These are phyloP conservation scores for Quercus tomentella DNA, from an alignment of 331 rosid genomes.

Conservation along the genomic window DNA sequence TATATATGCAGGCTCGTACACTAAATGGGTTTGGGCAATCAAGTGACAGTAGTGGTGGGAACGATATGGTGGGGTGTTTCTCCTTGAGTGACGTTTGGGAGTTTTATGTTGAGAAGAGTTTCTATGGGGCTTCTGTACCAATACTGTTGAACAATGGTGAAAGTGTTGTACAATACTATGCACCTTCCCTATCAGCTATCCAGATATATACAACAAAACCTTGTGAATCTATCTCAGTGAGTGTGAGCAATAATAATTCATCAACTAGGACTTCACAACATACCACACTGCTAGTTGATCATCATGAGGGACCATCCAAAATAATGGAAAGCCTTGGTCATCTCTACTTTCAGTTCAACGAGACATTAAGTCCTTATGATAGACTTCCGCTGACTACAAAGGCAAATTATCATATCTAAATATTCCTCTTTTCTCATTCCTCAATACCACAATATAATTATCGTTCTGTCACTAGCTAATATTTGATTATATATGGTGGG, in stretches of 20 bases:
- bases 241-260: background rate
- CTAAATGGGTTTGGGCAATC: background rate
- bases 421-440: background rate
- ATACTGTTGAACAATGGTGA: constrained; percentile 19
- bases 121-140: constrained; percentile 18
- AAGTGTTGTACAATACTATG: constrained; percentile 10
- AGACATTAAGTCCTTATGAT: constrained; percentile 13
- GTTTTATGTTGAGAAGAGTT: constrained; percentile 3
- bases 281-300: background rate
- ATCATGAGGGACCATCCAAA: background rate
- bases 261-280: constrained; percentile 4
- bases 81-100: constrained; percentile 8
- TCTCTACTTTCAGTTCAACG: constrained; percentile 21
- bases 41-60: background rate
- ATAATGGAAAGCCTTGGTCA: constrained; percentile 5
- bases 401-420: background rate
- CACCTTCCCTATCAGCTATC: constrained; percentile 29
- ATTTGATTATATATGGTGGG: too few species aligned
- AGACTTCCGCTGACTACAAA: constrained; percentile 16
- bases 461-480: background rate
- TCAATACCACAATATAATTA: background rate
- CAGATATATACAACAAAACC: constrained; percentile 11
- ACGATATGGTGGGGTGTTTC: constrained; percentile 5
- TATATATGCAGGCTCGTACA: background rate
- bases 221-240: background rate